These are phyloP conservation scores for Exophiala sideris DNA, from an alignment of 2,329 filamentous ascomycete species.

Conservation along the genomic window DNA sequence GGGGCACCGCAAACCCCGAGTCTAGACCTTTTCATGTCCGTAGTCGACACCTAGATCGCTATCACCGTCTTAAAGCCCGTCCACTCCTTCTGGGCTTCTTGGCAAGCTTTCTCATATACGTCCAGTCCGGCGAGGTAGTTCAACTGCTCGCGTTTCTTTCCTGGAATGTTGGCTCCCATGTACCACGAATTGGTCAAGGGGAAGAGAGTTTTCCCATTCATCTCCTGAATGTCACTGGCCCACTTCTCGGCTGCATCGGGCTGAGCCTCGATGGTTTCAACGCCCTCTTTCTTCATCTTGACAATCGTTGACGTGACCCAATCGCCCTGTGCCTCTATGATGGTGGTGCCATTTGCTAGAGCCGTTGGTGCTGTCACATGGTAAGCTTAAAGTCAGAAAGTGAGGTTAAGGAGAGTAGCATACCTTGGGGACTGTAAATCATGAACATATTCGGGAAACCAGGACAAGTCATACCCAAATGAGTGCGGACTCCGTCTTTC, in stretches of 20 bases:
- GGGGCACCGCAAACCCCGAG: too few relatives aligned
- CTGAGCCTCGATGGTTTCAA: background rate
- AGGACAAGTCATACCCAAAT: conserved; percentile 39
- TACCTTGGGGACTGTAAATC: conserved; percentile 50
- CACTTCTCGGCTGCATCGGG: background rate
- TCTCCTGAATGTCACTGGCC: conserved; percentile 38
- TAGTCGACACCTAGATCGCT: too few relatives aligned
- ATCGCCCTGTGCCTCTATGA: conserved; percentile 53
- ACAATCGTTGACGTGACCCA: conserved; percentile 49
- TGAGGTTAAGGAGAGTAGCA: too few relatives aligned
- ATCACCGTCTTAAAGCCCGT: too few relatives aligned
- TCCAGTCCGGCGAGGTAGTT: conserved; percentile 25
- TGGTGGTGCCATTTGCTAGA: conserved; percentile 54
- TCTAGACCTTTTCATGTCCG: too few relatives aligned
- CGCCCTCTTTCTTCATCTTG: conserved; percentile 45
- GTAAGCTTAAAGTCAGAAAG: too few relatives aligned
- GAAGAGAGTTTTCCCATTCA: conserved; percentile 40
- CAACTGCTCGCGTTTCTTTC: conserved; percentile 56
- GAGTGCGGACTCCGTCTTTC: conserved; percentile 34
- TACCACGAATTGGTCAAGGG: conserved; percentile 47
- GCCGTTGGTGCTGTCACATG: conserved; percentile 45
- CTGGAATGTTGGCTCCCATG: conserved; percentile 55
- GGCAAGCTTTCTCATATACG: conserved; percentile 1
- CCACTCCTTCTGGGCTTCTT: too few relatives aligned
- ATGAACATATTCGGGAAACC: conserved; percentile 50